Conservation (phyloP, 2,329 filamentous ascomycete species). For the Myriosclerotinia curreyana region DNA sequence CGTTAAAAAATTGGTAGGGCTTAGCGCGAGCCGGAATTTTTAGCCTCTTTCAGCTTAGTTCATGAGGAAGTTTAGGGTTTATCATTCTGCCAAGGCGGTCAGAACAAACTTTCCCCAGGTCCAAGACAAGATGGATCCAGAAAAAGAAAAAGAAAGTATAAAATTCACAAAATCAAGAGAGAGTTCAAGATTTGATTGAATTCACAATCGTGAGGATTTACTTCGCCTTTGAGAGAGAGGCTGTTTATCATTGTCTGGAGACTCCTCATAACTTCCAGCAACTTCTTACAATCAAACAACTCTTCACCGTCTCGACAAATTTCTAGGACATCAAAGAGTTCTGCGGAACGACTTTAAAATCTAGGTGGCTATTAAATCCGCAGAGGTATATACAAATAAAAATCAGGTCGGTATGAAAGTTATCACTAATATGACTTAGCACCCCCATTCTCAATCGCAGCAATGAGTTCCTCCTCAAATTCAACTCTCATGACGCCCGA, state of each 20-base stretch:
- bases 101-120: not conserved
- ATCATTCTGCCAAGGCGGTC: not conserved
- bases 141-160: too few relatives aligned
- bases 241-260: too few relatives aligned
- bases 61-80: not conserved
- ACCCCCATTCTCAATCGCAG: too few relatives aligned
- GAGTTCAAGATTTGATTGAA: too few relatives aligned
- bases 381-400: not conserved
- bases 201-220: too few relatives aligned
- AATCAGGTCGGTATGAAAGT: not conserved
- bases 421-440: not conserved
- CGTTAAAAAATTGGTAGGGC: not conserved
- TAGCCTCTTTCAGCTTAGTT: not conserved
- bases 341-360: too few relatives aligned
- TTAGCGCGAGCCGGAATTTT: not conserved
- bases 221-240: too few relatives aligned
- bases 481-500: conserved; percentile 2
- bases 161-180: too few relatives aligned
- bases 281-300: not conserved
- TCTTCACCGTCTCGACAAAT: not conserved
- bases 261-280: not conserved
- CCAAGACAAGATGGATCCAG: too few relatives aligned
- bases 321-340: not conserved
- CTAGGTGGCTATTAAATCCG: too few relatives aligned
- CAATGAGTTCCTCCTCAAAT: not conserved